These are phyloP conservation scores for Dillenia suffruticosa DNA, from an alignment of 164 flowering plant genomes.

Conservation along the genomic window DNA sequence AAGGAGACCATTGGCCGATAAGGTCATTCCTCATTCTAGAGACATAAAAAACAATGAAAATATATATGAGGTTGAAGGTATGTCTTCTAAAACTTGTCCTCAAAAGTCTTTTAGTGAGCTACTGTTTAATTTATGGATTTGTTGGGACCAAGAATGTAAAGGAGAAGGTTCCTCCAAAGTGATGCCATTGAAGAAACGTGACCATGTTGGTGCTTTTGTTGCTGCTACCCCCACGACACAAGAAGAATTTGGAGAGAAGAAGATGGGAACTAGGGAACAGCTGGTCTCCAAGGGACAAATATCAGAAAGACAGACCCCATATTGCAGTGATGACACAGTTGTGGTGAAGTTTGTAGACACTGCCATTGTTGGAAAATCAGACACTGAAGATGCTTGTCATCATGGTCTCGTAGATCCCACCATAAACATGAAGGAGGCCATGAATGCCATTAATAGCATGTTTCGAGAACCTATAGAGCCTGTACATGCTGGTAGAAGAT, in stretches of 20 bases:
- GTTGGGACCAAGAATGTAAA: neutral
- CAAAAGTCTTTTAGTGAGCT: conserved; percentile 1
- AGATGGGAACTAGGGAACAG: too few relatives aligned
- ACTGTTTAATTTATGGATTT: neutral
- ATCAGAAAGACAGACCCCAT: conserved; percentile 14
- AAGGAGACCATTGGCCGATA: conserved; percentile 21
- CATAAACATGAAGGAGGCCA: conserved; percentile 85
- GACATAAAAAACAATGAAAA: conserved; percentile 18
- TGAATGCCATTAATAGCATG: conserved; percentile 84
- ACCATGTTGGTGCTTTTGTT: too few relatives aligned
- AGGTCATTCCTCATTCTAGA: conserved; percentile 5
- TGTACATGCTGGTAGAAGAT: conserved; percentile 26
- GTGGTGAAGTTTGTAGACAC: conserved; percentile 68
- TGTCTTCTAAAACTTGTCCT: conserved; percentile 1
- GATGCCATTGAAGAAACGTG: conserved; percentile 13
- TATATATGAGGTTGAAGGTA: conserved; percentile 5
- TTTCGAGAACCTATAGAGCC: conserved; percentile 79
- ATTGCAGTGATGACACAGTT: conserved; percentile 56
- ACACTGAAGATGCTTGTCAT: conserved; percentile 87
- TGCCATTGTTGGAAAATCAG: conserved; percentile 72
- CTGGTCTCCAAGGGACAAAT: neutral
- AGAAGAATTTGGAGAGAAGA: too few relatives aligned
- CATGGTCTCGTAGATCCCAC: conserved; percentile 97
- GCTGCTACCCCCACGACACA: too few relatives aligned
- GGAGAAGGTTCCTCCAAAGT: conserved; percentile 9